Percentiles rank a stretch among this genome's conserved stretches.
phyloP scores from a whole-genome alignment of 2,329 filamentous ascomycete genomes.

The Penicillium sp. region DNA sequence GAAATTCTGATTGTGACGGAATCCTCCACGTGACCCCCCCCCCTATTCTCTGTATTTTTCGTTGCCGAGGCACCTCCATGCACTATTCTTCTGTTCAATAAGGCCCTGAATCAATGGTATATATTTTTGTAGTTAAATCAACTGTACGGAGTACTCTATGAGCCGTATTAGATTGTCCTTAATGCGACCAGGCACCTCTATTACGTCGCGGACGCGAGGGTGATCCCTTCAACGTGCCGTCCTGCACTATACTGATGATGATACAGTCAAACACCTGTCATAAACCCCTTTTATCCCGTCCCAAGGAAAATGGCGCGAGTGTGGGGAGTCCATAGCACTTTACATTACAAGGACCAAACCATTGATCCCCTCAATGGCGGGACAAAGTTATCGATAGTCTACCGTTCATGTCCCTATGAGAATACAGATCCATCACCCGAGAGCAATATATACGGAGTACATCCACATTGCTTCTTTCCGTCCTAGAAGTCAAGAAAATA shows the following conservation, averaged over 20 bases:
- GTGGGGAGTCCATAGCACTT: slow-evolving; percentile 3
- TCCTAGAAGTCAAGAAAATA: background rate
- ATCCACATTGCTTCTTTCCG: background rate
- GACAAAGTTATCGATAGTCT: background rate
- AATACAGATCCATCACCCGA: background rate
- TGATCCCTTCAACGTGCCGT: background rate
- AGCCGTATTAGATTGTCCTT: background rate
- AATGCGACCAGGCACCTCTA: background rate
- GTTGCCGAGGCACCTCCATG: background rate
- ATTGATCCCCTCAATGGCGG: slow-evolving; percentile 8
- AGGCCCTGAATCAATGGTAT: too few species aligned
- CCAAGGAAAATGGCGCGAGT: background rate
- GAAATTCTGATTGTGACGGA: background rate
- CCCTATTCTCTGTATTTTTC: slow-evolving; percentile 1
- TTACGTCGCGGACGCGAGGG: background rate
- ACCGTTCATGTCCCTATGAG: background rate
- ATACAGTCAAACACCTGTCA: slow-evolving; percentile 2
- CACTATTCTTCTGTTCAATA: too few species aligned
- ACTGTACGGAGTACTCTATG: background rate
- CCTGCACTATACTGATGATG: background rate
- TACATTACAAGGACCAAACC: slow-evolving; percentile 8
- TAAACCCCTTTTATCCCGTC: slow-evolving; percentile 4
- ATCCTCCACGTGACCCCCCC: slow-evolving; percentile 4
- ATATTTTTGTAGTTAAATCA: too few species aligned
- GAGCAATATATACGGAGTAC: background rate